These are phyloP conservation scores for Saprolegnia parasitica DNA, from an alignment of 352 stramenopile genomes.

Conservation along the genomic window DNA sequence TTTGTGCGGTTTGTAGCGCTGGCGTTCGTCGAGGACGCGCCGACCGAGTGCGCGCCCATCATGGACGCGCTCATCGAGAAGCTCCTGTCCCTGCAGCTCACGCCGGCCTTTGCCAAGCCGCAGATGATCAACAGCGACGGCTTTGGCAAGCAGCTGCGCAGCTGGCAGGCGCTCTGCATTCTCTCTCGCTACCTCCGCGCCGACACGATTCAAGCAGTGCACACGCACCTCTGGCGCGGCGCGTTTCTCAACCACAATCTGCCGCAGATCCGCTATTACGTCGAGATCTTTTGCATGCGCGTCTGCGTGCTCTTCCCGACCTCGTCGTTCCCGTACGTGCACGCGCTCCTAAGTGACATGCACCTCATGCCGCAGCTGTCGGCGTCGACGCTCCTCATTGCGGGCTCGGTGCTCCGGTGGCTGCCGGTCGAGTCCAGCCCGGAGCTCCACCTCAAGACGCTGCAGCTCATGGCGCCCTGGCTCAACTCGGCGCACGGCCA, in stretches of 20 bases:
- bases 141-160: slow-evolving; percentile 69
- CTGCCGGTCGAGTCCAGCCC: slow-evolving; percentile 16
- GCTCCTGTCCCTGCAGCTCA: slow-evolving; percentile 51
- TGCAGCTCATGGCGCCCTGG: slow-evolving; percentile 52
- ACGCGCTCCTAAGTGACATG: slow-evolving; percentile 53
- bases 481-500: slow-evolving; percentile 76
- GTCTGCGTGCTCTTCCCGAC: slow-evolving; percentile 48
- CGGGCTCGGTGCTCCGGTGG: background rate
- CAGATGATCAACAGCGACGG: slow-evolving; percentile 83
- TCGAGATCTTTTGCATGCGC: slow-evolving; percentile 78
- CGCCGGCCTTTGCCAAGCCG: slow-evolving; percentile 61
- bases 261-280: slow-evolving; percentile 68
- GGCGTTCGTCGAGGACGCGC: slow-evolving; percentile 56
- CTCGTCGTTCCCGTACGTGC: slow-evolving; percentile 22
- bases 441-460: slow-evolving; percentile 15
- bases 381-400: slow-evolving; percentile 51
- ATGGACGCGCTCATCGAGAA: slow-evolving; percentile 38
- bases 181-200: slow-evolving; percentile 47
- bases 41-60: slow-evolving; percentile 38
- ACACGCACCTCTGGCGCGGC: slow-evolving; percentile 41
- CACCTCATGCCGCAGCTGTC: slow-evolving; percentile 72
- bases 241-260: slow-evolving; percentile 56
- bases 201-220: slow-evolving; percentile 33
- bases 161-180: slow-evolving; percentile 75
- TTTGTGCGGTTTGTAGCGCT: slow-evolving; percentile 70